Evolutionary conservation across 345 rosid species (phyloP).

Genomic region (Lepidium aucheri): DNA sequence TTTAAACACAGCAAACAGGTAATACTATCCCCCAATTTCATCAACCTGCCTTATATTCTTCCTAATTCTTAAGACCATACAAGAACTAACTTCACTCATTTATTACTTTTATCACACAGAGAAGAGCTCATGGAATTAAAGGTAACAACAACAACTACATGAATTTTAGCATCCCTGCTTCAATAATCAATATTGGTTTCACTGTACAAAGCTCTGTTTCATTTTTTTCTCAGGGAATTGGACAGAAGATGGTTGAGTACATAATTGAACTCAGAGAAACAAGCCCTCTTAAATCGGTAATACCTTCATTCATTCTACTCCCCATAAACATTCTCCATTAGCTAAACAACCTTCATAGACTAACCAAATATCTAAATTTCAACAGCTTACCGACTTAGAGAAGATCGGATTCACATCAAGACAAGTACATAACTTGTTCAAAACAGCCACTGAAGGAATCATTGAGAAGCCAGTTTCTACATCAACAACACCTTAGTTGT

Average conservation of each 20-base stretch:
- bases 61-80: neutral
- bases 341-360: neutral
- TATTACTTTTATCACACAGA: constrained; percentile 31
- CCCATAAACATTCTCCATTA: neutral
- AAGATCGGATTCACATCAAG: constrained; percentile 85
- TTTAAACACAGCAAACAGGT: constrained; percentile 76
- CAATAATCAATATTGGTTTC: neutral
- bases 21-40: neutral
- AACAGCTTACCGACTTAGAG: constrained; percentile 69
- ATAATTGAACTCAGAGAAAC: constrained; percentile 57
- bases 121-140: constrained; percentile 71
- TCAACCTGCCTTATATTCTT: neutral
- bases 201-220: neutral
- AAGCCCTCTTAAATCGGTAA: constrained; percentile 62
- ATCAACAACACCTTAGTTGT: constrained; percentile 21
- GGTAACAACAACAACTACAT: constrained; percentile 27
- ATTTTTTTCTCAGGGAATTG: constrained; percentile 53
- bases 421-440: constrained; percentile 63
- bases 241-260: constrained; percentile 67
- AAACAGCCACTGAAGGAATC: constrained; percentile 48
- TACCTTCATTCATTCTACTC: neutral
- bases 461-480: constrained; percentile 27
- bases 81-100: constrained; percentile 9
- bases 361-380: neutral
- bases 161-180: neutral